Evolutionary conservation across 2,329 filamentous ascomycete species (phyloP).

Genomic region (Fusarium agapanthi): DNA sequence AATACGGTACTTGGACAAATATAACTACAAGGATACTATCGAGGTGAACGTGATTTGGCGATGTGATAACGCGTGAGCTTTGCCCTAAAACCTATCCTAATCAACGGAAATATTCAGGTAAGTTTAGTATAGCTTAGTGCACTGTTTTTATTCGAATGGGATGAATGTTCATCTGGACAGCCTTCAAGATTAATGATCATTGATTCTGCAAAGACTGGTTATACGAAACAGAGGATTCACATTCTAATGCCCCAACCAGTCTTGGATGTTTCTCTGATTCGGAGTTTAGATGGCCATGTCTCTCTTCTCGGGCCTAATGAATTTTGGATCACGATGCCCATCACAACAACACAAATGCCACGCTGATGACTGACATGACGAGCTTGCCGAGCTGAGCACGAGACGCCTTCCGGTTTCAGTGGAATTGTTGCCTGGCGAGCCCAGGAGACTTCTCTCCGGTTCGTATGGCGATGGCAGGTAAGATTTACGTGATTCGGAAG

Average conservation of each 20-base stretch:
- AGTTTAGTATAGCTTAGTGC: background rate
- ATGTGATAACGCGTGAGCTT: too few species aligned
- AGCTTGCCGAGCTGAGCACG: background rate
- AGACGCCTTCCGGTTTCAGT: background rate
- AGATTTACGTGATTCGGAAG: accelerated
- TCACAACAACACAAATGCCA: background rate
- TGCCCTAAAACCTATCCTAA: too few species aligned
- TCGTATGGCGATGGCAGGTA: background rate
- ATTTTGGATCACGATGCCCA: background rate
- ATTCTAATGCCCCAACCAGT: too few species aligned
- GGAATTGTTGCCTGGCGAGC: accelerated
- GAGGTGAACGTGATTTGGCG: accelerated
- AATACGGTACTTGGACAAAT: background rate
- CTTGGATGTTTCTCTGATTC: accelerated
- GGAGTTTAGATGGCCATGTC: background rate
- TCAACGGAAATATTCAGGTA: accelerated
- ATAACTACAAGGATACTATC: background rate
- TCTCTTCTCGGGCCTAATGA: background rate
- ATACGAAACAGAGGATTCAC: background rate
- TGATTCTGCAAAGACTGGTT: background rate
- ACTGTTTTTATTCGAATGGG: background rate
- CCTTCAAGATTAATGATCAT: too few species aligned
- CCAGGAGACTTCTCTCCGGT: background rate
- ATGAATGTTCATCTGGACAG: background rate
- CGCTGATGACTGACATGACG: background rate